phyloP scores from a whole-genome alignment of 371 early-diverging fungal genomes.

The Mortierella sp. region DNA sequence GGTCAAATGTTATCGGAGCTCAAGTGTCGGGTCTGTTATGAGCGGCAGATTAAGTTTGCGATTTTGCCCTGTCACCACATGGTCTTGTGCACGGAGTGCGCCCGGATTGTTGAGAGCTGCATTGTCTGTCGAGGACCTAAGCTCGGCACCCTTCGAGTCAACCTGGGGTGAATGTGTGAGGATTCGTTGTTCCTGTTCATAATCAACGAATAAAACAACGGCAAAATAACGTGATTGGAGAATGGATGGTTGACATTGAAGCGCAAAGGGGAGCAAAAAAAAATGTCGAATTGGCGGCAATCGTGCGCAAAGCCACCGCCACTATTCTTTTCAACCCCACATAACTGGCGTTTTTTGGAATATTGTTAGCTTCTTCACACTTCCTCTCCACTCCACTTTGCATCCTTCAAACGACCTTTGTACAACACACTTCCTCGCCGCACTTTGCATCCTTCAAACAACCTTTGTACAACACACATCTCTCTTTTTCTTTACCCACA shows the following conservation, averaged over 20 bases:
- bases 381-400: too few species aligned
- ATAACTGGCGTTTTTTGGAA: too few species aligned
- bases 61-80: constrained; percentile 57
- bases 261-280: too few species aligned
- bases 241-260: too few species aligned
- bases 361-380: not conserved
- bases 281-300: too few species aligned
- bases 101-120: constrained; percentile 30
- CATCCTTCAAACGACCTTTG: not conserved
- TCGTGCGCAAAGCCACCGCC: too few species aligned
- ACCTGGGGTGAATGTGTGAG: not conserved
- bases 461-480: not conserved
- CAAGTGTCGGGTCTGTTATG: constrained; percentile 54
- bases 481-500: not conserved
- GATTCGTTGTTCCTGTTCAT: not conserved
- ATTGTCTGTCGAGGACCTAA: constrained; percentile 33
- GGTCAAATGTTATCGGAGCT: constrained; percentile 18
- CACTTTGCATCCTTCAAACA: not conserved
- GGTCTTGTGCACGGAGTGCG: constrained; percentile 46
- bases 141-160: constrained; percentile 11
- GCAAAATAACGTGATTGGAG: too few species aligned
- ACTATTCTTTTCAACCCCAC: too few species aligned
- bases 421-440: not conserved
- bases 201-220: too few species aligned
- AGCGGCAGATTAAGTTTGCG: constrained; percentile 41